A percentile compares a stretch with the other conserved stretches of the same genome.
phyloP scores from a whole-genome alignment of 192 early-diverging fungal species.

The Coemansia sp. region DNA sequence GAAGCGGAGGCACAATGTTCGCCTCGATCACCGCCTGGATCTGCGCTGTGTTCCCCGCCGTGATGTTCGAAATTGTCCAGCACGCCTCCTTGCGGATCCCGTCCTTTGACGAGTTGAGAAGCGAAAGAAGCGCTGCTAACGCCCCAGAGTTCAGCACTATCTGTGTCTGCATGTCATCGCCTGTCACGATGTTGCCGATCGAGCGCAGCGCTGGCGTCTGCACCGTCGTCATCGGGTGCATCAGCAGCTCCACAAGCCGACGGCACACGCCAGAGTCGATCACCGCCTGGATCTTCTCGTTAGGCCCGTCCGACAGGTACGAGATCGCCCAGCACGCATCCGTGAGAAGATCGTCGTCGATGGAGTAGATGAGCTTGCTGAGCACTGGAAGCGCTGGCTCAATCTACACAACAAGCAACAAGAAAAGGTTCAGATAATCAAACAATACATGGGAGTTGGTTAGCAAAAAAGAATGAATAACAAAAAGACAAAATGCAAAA shows the following conservation, averaged over 20 bases:
- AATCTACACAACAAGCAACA: conserved; percentile 61
- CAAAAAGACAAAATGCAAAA: too few relatives aligned
- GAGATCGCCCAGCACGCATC: conserved; percentile 99
- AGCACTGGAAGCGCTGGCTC: conserved; percentile 83
- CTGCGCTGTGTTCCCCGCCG: conserved; percentile 89
- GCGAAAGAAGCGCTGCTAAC: conserved; percentile 73
- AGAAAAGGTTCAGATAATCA: neutral
- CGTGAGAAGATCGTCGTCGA: conserved; percentile 93
- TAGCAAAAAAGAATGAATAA: neutral
- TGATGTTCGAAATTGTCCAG: conserved; percentile 99
- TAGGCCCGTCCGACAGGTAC: conserved; percentile 95
- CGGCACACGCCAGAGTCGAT: conserved; percentile 94
- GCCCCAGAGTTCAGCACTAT: conserved; percentile 90
- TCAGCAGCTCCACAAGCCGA: conserved; percentile 90
- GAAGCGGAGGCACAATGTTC: conserved; percentile 89
- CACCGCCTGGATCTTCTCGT: conserved; percentile 98
- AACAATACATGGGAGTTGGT: neutral
- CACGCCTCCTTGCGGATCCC: conserved; percentile 98
- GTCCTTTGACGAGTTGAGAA: conserved; percentile 89
- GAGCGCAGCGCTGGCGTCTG: conserved; percentile 97
- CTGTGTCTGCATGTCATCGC: conserved; percentile 97
- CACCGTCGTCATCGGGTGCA: conserved; percentile 83
- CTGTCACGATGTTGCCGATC: conserved; percentile 98
- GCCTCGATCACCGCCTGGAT: conserved; percentile 96
- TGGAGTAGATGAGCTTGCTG: conserved; percentile 85